These are phyloP conservation scores for Ailanthus altissimus DNA, from an alignment of 345 rosid species.

Conservation along the genomic window DNA sequence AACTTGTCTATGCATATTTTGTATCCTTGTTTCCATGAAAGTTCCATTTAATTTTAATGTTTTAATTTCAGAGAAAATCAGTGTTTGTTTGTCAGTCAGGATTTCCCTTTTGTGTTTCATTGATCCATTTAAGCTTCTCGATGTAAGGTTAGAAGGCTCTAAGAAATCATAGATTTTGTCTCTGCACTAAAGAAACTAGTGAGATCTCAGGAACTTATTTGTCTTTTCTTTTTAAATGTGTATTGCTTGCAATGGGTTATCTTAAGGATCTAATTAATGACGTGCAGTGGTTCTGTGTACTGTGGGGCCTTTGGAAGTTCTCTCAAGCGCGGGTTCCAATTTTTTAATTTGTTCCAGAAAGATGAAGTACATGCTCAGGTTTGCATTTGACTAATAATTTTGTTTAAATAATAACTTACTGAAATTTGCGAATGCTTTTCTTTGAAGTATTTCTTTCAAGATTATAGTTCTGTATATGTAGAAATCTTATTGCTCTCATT, in stretches of 20 bases:
- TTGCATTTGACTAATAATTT: not conserved
- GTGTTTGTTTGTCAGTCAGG: not conserved
- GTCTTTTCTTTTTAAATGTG: not conserved
- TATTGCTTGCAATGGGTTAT: not conserved
- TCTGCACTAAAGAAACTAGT: not conserved
- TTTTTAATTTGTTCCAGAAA: not conserved
- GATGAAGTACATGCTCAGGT: not conserved
- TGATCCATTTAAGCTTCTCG: not conserved
- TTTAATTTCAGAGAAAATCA: slow-evolving; percentile 5
- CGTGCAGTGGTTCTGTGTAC: not conserved
- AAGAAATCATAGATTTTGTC: not conserved
- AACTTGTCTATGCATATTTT: not conserved
- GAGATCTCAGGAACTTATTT: not conserved
- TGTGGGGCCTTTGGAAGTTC: not conserved
- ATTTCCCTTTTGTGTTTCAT: not conserved
- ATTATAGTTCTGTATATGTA: not conserved
- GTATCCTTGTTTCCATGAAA: not conserved
- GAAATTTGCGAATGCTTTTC: not conserved
- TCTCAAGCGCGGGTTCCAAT: not conserved
- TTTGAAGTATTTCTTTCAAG: not conserved
- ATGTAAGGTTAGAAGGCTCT: not conserved
- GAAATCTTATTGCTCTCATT: not conserved
- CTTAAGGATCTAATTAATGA: not conserved
- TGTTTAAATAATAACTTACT: not conserved
- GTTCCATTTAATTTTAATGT: not conserved